Evolutionary conservation across 306 rosid species (phyloP), one percentile per base, ranked within the genome.

Genomic region (Quercus engelmannii): DNA sequence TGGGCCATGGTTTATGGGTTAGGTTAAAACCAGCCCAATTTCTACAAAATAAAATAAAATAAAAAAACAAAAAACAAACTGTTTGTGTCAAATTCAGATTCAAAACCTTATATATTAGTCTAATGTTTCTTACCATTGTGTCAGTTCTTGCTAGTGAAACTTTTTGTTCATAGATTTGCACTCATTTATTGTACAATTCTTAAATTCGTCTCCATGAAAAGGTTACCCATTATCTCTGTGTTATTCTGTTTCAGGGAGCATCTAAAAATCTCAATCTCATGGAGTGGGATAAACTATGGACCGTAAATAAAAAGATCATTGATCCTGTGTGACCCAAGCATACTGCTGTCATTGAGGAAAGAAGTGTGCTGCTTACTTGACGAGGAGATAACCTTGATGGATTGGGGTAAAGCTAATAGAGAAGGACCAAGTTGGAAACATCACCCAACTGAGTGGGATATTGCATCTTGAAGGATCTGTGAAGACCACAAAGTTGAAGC

Each of bases 241-340:
- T 78, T 67, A 57, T 69, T 69, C 35, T 72, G 51, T 81, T 80
- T 41, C 56, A 94, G 97, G 99, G 97, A 43, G 99, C 97, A 9
- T 94, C 97, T 1, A 94, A 88, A 84, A 91, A 94, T 84, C 95
- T 94, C 80, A 94, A 94, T 85, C 95, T 94, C 80, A 94, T 91
- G 97, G 97, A 94, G 74, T 94, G 97, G 97, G 99, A 94, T 90
- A 94, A 90, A 83, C 95, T 94, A 5, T 92, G 97, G 99, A 91
- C 90, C 72, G 89, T 92, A 69, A 92, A 94, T 82, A 94, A 91
- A 80, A 94, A 91, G 87, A 94, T 94, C 65, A 94, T 94, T 26
- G 99, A 94, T 82, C 99, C 99, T 2, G 94, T 92, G 57, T 92
- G 99, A 71, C 97, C 99, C 30, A 85, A 97, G 80, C 97, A 92